Evolutionary conservation across 768 basidiomycete species (phyloP).

Genomic region (Calocera cornea): DNA sequence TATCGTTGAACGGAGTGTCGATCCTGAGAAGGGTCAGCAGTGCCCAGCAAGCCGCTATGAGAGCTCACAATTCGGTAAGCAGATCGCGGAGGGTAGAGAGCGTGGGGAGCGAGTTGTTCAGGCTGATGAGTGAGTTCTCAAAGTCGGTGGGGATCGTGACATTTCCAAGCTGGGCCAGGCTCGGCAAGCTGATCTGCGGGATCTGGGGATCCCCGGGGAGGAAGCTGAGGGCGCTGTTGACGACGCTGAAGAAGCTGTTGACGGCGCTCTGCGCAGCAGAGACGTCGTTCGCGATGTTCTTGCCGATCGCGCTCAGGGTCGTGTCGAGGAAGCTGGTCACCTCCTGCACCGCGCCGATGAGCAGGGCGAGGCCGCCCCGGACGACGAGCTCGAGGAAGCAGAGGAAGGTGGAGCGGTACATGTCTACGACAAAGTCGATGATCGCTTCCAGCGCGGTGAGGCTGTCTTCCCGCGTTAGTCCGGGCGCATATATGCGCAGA

Average conservation of each 20-base stretch:
- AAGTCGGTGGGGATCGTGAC: slow-evolving; percentile 70
- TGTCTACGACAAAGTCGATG: slow-evolving; percentile 82
- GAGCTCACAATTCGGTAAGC: slow-evolving; percentile 51
- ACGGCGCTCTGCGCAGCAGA: slow-evolving; percentile 54
- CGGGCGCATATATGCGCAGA: neutral
- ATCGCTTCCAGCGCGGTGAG: slow-evolving; percentile 76
- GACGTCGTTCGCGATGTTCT: slow-evolving; percentile 60
- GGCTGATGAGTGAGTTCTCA: slow-evolving; percentile 50
- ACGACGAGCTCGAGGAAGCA: slow-evolving; percentile 89
- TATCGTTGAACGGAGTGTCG: slow-evolving; percentile 70
- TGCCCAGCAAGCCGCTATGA: neutral
- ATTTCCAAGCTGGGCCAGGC: slow-evolving; percentile 57
- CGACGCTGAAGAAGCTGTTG: slow-evolving; percentile 42
- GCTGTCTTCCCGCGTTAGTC: slow-evolving; percentile 22
- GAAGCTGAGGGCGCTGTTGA: slow-evolving; percentile 65
- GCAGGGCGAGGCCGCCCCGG: slow-evolving; percentile 59
- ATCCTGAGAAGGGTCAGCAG: slow-evolving; percentile 33
- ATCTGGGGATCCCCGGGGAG: slow-evolving; percentile 39
- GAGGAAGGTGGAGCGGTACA: slow-evolving; percentile 83
- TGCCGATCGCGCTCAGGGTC: slow-evolving; percentile 47
- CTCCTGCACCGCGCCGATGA: slow-evolving; percentile 73
- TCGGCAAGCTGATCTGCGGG: slow-evolving; percentile 63
- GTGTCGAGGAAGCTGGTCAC: slow-evolving; percentile 58
- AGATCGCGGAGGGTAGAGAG: slow-evolving; percentile 58
- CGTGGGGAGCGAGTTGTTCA: slow-evolving; percentile 72